Conservation (phyloP, 441 rosid species). For the Francoa sonchifolia region DNA sequence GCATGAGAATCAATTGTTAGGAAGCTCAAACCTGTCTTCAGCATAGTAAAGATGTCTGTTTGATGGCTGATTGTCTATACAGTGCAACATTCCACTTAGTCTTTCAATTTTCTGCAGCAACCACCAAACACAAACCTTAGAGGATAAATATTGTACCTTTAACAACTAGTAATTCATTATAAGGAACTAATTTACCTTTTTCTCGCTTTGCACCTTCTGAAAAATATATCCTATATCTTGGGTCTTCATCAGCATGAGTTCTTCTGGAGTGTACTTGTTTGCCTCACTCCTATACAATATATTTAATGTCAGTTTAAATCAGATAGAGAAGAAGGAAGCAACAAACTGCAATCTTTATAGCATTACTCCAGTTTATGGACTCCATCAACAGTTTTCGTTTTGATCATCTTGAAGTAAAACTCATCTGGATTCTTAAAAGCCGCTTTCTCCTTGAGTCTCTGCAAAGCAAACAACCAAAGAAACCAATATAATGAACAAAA, state of each 20-base stretch:
- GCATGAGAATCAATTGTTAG: background rate
- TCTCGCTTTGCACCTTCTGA: constrained; percentile 75
- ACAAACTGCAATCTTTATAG: background rate
- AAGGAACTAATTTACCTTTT: constrained; percentile 27
- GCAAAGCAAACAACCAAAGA: constrained; percentile 12
- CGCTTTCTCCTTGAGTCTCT: constrained; percentile 79
- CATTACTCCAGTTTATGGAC: constrained; percentile 56
- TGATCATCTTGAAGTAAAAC: constrained; percentile 74
- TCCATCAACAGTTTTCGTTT: constrained; percentile 40
- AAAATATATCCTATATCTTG: constrained; percentile 77
- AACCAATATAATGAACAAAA: background rate
- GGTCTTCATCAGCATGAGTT: constrained; percentile 79
- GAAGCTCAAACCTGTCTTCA: constrained; percentile 57
- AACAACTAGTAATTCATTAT: too few relatives aligned
- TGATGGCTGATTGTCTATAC: constrained; percentile 33
- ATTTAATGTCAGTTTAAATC: background rate
- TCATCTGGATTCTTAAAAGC: constrained; percentile 82
- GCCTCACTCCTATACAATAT: constrained; percentile 37
- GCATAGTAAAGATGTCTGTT: constrained; percentile 55
- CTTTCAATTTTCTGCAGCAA: constrained; percentile 71
- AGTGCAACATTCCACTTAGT: constrained; percentile 58
- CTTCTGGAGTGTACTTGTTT: constrained; percentile 61
- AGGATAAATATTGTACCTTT: too few relatives aligned
- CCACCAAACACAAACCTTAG: too few relatives aligned
- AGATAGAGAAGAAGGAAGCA: constrained; percentile 1